phyloP scores from a whole-genome alignment of 2,329 filamentous ascomycete species.

The Penicillium sp. region DNA sequence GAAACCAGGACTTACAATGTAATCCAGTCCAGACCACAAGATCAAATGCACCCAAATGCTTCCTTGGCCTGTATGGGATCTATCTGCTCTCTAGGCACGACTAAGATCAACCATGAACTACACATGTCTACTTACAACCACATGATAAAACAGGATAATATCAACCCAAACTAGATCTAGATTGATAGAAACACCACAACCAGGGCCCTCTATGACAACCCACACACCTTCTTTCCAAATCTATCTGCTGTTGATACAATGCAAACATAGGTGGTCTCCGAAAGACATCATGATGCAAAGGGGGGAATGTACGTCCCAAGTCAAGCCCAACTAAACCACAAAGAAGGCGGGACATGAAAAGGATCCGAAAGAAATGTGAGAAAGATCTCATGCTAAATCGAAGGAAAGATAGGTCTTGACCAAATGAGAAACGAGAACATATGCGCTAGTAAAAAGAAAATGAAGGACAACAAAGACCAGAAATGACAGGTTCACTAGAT shows the following conservation, averaged over 20 bases:
- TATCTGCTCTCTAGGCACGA: neutral
- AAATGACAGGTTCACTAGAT: constrained; percentile 26
- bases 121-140: neutral
- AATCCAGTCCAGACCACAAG: neutral
- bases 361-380: constrained; percentile 12
- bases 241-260: constrained; percentile 30
- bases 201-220: constrained; percentile 15
- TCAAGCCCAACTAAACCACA: constrained; percentile 3
- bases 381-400: constrained; percentile 26
- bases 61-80: too few species aligned
- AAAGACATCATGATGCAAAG: constrained; percentile 14
- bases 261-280: constrained; percentile 13
- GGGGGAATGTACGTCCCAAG: neutral
- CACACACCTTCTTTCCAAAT: constrained; percentile 20
- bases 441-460: constrained; percentile 4
- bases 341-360: constrained; percentile 6
- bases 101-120: neutral
- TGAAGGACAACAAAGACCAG: constrained; percentile 9
- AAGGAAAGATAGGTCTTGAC: constrained; percentile 11
- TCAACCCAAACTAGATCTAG: constrained; percentile 4
- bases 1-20: neutral
- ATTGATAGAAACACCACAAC: constrained; percentile 6
- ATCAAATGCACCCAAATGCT: neutral
- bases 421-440: constrained; percentile 17
- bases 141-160: neutral